phyloP scores from a whole-genome alignment of 257 asterid genomes.

The Scutellaria baicalensis region DNA sequence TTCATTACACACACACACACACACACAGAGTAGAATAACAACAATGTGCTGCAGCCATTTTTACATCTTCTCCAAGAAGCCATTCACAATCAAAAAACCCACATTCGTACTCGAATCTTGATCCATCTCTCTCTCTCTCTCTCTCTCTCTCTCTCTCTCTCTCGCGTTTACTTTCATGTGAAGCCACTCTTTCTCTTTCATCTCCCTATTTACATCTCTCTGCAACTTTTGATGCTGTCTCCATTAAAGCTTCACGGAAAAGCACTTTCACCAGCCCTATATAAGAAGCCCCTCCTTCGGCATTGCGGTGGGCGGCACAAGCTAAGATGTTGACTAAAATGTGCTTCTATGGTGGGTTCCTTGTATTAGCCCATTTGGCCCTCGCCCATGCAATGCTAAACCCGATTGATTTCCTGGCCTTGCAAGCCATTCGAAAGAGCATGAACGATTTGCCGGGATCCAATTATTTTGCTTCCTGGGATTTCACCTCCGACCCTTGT shows the following conservation, averaged over 20 bases:
- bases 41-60: conserved; percentile 23
- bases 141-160: neutral
- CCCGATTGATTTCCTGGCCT: conserved; percentile 83
- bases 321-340: neutral
- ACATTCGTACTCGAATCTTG: neutral
- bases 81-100: neutral
- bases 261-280: conserved; percentile 28
- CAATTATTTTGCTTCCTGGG: conserved; percentile 71
- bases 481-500: conserved; percentile 89
- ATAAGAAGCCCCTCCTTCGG: conserved; percentile 17
- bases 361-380: conserved; percentile 17
- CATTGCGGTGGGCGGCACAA: neutral
- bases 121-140: neutral
- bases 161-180: conserved; percentile 45
- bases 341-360: neutral
- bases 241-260: conserved; percentile 67
- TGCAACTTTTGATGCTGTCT: conserved; percentile 42
- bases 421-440: conserved; percentile 65
- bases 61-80: conserved; percentile 42
- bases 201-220: conserved; percentile 12
- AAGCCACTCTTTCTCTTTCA: conserved; percentile 34
- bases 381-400: conserved; percentile 45
- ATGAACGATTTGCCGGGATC: conserved; percentile 79
- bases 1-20: conserved; percentile 14
- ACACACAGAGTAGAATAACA: neutral